Percentiles rank a stretch among this genome's conserved stretches.
Evolutionary conservation across 345 rosid species (phyloP).

Genomic region (Eucalyptus leucophloia): DNA sequence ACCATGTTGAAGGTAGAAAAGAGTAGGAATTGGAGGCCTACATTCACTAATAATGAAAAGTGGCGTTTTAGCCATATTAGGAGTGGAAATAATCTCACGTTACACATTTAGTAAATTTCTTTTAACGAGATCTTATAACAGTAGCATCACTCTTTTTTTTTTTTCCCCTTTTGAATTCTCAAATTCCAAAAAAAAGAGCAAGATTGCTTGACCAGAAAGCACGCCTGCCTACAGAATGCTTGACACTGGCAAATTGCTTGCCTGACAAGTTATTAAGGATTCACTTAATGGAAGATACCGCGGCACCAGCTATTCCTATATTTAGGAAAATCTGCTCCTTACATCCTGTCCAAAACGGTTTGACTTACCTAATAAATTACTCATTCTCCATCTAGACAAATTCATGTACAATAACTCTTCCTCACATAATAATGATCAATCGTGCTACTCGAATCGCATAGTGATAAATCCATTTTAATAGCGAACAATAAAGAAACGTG

Average conservation of each 20-base stretch:
- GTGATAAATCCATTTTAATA: background rate
- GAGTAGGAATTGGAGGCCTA: background rate
- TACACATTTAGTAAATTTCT: background rate
- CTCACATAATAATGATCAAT: background rate
- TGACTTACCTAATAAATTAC: background rate
- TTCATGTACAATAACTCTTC: background rate
- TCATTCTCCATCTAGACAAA: background rate
- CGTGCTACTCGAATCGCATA: background rate
- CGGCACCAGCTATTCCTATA: background rate
- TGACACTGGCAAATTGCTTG: background rate
- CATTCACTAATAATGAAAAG: background rate
- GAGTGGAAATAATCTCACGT: background rate
- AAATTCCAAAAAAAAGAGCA: background rate
- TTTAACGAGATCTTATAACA: too few species aligned
- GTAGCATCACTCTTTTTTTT: background rate
- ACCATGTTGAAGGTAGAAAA: background rate
- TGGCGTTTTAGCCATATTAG: background rate
- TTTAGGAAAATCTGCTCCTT: background rate
- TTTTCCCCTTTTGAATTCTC: background rate
- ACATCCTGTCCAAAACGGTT: background rate
- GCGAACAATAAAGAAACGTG: background rate
- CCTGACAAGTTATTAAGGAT: background rate
- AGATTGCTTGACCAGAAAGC: background rate
- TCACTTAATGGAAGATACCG: background rate
- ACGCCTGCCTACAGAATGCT: background rate